Evolutionary conservation across 495 filamentous ascomycete species (phyloP).

Genomic region (Cairneyella variabilis): DNA sequence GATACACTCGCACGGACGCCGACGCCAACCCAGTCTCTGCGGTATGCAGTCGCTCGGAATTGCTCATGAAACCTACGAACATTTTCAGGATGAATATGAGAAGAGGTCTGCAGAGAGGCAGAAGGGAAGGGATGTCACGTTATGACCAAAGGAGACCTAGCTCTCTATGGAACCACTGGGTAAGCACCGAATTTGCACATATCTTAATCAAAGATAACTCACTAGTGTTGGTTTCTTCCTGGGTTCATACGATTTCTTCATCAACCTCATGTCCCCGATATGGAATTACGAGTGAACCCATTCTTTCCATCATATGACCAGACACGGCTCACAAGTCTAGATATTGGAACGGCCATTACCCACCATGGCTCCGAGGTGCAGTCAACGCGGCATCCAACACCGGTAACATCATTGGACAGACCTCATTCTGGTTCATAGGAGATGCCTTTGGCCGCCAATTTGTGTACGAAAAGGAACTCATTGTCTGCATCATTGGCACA

Average conservation of each 20-base stretch:
- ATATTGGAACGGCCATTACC: conserved; percentile 1
- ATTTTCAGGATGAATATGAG: conserved; percentile 7
- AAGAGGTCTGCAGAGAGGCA: background rate
- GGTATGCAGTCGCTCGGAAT: no score
- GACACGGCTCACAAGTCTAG: background rate
- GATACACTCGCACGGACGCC: no score
- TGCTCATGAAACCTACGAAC: no score
- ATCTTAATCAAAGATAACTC: background rate
- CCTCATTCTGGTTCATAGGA: conserved; percentile 70
- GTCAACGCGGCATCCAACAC: conserved; percentile 68
- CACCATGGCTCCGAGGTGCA: background rate
- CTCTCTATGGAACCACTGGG: background rate
- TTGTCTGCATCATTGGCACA: conserved; percentile 72
- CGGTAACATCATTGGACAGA: conserved; percentile 68
- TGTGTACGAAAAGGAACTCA: conserved; percentile 77
- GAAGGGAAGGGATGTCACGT: background rate
- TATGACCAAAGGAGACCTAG: background rate
- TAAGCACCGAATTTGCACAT: background rate
- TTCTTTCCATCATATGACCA: background rate
- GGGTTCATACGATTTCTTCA: no score
- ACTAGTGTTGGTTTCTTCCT: conserved; percentile 57
- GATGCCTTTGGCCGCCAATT: conserved; percentile 71
- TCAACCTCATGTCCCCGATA: conserved; percentile 55
- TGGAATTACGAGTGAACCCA: conserved; percentile 1
- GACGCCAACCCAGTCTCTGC: no score